A percentile compares a stretch with the other conserved stretches of the same genome.
phyloP scores from a whole-genome alignment of 805 yeast species.

The Hyphopichia homilentoma region DNA sequence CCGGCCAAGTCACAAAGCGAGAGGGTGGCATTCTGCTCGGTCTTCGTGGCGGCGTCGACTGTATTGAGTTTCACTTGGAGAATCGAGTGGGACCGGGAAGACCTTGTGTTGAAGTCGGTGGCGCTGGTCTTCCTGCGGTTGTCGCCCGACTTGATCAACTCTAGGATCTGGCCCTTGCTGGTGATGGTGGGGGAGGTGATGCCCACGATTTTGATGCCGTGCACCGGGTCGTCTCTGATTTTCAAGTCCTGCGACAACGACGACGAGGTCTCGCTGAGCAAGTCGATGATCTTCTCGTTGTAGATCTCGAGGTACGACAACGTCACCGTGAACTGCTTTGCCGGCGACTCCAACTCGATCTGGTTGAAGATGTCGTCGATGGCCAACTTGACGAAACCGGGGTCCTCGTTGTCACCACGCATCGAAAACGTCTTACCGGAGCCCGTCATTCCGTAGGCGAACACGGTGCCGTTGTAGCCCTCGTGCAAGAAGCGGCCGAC shows the following conservation, averaged over 20 bases:
- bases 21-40: slow-evolving; percentile 53
- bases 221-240: slow-evolving; percentile 69
- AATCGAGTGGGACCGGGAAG: slow-evolving; percentile 91
- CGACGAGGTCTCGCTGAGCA: slow-evolving; percentile 41
- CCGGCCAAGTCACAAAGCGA: slow-evolving; percentile 96
- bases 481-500: slow-evolving; percentile 51
- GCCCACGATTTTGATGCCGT: slow-evolving; percentile 76
- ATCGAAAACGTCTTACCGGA: slow-evolving; percentile 87
- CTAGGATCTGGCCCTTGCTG: slow-evolving; percentile 57
- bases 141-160: slow-evolving; percentile 66
- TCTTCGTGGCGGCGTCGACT: slow-evolving; percentile 37
- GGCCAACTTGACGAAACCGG: slow-evolving; percentile 72
- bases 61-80: slow-evolving; percentile 60
- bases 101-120: slow-evolving; percentile 83
- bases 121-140: slow-evolving; percentile 73
- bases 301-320: slow-evolving; percentile 83
- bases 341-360: slow-evolving; percentile 22
- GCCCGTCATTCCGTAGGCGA: slow-evolving; percentile 95
- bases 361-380: slow-evolving; percentile 56
- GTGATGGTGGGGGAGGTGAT: slow-evolving; percentile 58
- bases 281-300: slow-evolving; percentile 81
- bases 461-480: slow-evolving; percentile 84
- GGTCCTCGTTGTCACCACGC: slow-evolving; percentile 63
- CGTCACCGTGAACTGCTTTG: slow-evolving; percentile 41
- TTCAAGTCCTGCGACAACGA: slow-evolving; percentile 51